phyloP scores from a whole-genome alignment of 768 basidiomycete genomes.

The Rhizopogon salebrosus region DNA sequence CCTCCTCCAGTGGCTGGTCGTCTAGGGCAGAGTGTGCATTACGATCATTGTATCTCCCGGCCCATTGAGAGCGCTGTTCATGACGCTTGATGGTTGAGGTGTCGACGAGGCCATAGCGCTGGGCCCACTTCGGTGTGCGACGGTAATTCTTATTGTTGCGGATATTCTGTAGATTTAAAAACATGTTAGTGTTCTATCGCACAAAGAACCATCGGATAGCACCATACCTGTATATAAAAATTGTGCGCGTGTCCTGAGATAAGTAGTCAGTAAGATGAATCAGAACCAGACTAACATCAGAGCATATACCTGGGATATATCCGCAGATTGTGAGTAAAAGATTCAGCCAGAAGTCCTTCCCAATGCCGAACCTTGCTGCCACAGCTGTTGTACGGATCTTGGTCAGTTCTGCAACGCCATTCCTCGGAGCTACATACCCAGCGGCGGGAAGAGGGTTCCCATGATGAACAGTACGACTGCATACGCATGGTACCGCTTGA shows the following conservation, averaged over 20 bases:
- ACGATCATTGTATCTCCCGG: conserved; percentile 79
- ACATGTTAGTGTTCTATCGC: conserved; percentile 1
- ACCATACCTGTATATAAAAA: conserved; percentile 78
- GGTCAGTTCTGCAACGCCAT: conserved; percentile 1
- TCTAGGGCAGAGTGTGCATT: conserved; percentile 65
- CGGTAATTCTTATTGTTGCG: conserved; percentile 91
- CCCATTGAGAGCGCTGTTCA: conserved; percentile 82
- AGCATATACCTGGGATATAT: conserved; percentile 72
- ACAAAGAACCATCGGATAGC: neutral
- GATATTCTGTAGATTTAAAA: conserved; percentile 58
- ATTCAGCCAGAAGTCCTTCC: conserved; percentile 89
- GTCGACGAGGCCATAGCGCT: conserved; percentile 86
- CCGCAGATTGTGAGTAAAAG: conserved; percentile 83
- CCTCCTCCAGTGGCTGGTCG: conserved; percentile 71
- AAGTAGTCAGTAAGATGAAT: conserved; percentile 4
- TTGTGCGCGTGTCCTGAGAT: conserved; percentile 80
- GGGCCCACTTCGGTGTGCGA: conserved; percentile 94
- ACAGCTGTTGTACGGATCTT: conserved; percentile 56
- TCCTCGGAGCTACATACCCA: conserved; percentile 48
- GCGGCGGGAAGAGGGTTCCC: conserved; percentile 87
- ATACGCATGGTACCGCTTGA: conserved; percentile 73
- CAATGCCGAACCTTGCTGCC: conserved; percentile 88
- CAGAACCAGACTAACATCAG: neutral
- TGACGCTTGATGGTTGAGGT: conserved; percentile 73
- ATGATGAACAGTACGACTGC: conserved; percentile 76